Conservation (phyloP, 257 asterid genomes). For the Solanum phureja region DNA sequence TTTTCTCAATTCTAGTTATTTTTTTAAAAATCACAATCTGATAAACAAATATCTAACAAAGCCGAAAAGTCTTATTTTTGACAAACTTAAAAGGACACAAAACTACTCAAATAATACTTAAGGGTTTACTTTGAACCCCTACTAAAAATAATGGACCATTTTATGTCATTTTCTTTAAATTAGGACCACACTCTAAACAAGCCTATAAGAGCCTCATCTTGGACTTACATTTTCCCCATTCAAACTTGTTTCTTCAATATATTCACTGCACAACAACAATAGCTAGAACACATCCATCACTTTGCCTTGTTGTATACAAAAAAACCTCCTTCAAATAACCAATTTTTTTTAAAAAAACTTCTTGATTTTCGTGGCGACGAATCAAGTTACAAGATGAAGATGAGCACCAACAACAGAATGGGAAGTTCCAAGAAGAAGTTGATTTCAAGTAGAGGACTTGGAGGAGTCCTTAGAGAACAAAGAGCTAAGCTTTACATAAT, state of each 20-base stretch:
- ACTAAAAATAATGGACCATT: neutral
- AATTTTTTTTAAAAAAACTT: neutral
- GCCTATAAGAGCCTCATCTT: constrained; percentile 21
- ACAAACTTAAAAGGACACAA: neutral
- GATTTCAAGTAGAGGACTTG: constrained; percentile 56
- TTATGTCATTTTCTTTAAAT: neutral
- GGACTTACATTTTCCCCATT: neutral
- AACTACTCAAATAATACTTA: neutral
- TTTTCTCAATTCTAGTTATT: neutral
- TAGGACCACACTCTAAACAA: constrained; percentile 22
- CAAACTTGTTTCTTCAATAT: neutral
- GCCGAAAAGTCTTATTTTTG: neutral
- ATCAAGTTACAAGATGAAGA: constrained; percentile 34
- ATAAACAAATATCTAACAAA: neutral
- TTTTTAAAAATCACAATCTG: neutral
- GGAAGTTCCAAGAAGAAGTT: constrained; percentile 46
- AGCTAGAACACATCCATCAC: neutral
- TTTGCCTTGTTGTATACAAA: neutral
- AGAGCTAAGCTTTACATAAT: constrained; percentile 73
- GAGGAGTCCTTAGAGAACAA: constrained; percentile 62
- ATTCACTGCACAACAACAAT: neutral
- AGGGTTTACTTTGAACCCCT: neutral
- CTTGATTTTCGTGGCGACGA: neutral
- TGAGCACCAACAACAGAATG: constrained; percentile 16
- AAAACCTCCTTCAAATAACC: neutral